Percentiles rank a stretch among this genome's conserved stretches.
These are phyloP conservation scores for Monascus purpureus DNA, from an alignment of 495 filamentous ascomycete species.

Conservation along the genomic window DNA sequence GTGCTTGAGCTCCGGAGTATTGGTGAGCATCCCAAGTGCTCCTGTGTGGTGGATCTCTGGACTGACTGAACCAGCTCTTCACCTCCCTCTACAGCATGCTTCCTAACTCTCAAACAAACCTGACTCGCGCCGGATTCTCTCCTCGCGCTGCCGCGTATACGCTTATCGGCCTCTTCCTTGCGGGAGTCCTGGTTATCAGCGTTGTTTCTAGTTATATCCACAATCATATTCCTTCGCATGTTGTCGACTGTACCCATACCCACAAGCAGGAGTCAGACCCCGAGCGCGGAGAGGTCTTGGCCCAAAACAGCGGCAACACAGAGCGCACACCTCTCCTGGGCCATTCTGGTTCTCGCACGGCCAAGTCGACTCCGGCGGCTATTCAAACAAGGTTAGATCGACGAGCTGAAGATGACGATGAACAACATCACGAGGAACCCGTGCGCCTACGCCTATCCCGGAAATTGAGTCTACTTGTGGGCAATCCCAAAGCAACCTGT, in stretches of 20 bases:
- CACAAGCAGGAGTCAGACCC: slow-evolving; percentile 42
- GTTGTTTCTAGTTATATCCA: slow-evolving; percentile 68
- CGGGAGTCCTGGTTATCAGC: slow-evolving; percentile 74
- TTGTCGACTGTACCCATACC: slow-evolving; percentile 82
- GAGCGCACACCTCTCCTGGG: slow-evolving; percentile 35
- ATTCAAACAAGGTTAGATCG: slow-evolving; percentile 4
- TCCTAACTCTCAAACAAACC: slow-evolving; percentile 64
- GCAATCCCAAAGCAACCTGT: slow-evolving; percentile 53
- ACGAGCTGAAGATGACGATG: background rate
- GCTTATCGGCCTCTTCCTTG: slow-evolving; percentile 64
- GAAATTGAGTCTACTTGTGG: slow-evolving; percentile 49
- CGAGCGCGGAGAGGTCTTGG: slow-evolving; percentile 14
- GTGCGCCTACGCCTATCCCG: slow-evolving; percentile 25
- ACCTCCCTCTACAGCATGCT: slow-evolving; percentile 92
- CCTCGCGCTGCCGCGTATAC: slow-evolving; percentile 53
- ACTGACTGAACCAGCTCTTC: slow-evolving; percentile 57
- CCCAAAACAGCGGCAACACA: slow-evolving; percentile 7
- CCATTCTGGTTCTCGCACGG: slow-evolving; percentile 3
- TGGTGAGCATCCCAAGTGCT: slow-evolving; percentile 43
- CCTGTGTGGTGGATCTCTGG: slow-evolving; percentile 7
- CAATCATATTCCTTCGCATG: slow-evolving; percentile 74
- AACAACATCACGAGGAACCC: slow-evolving; percentile 16
- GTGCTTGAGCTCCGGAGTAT: slow-evolving; percentile 92
- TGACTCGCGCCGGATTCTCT: slow-evolving; percentile 51
- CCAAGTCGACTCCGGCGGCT: slow-evolving; percentile 15